A percentile compares a stretch with the other conserved stretches of the same genome.
Conservation (phyloP, 2,329 filamentous ascomycete genomes). For the Xylariaceae sp. region DNA sequence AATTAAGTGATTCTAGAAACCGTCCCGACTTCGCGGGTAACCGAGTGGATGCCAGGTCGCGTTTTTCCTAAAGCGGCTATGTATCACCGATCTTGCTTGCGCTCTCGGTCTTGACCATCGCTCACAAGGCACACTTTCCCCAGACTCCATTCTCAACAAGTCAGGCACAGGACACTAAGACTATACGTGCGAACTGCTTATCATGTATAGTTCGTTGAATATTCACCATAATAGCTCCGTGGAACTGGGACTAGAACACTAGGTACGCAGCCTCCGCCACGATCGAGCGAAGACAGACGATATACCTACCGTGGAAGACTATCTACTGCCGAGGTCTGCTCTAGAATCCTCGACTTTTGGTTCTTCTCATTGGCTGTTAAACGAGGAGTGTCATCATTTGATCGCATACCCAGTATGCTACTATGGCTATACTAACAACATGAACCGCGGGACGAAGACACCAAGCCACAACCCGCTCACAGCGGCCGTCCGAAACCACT, state of each 20-base stretch:
- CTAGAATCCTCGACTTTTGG: not conserved
- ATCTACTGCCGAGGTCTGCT: not conserved
- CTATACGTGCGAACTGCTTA: not conserved
- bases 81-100: constrained; percentile 3
- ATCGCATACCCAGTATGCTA: not conserved
- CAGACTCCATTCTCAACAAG: not conserved
- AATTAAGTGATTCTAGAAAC: constrained; percentile 13
- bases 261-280: not conserved
- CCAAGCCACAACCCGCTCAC: not conserved
- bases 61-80: constrained; percentile 6
- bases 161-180: not conserved
- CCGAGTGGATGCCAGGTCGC: constrained; percentile 12
- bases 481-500: not conserved
- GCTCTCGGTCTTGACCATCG: constrained; percentile 1
- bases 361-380: constrained; percentile 2
- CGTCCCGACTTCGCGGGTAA: constrained; percentile 20
- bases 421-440: not conserved
- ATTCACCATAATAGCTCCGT: not conserved
- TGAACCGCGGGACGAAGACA: not conserved
- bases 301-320: not conserved
- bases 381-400: constrained; percentile 1
- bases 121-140: constrained; percentile 17
- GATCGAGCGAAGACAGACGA: not conserved
- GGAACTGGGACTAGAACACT: not conserved
- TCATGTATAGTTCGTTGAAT: not conserved